Conservation (phyloP, 176 grass and related monocot species). For the Musa troglodytarum region DNA sequence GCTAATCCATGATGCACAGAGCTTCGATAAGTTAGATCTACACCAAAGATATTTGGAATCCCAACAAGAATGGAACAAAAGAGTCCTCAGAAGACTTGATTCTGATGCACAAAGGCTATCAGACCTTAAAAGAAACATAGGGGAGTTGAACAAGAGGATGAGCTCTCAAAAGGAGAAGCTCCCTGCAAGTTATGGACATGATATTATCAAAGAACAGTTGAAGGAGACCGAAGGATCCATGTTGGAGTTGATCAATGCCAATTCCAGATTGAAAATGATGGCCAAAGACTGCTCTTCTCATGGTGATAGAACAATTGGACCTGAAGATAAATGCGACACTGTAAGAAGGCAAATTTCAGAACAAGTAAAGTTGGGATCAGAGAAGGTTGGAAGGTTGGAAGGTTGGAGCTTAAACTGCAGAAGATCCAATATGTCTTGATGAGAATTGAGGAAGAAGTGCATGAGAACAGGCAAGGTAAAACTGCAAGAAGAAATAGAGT, state of each 20-base stretch:
- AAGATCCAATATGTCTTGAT: constrained; percentile 73
- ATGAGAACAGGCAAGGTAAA: constrained; percentile 42
- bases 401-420: constrained; percentile 72
- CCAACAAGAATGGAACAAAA: constrained; percentile 40
- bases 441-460: constrained; percentile 62
- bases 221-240: constrained; percentile 50
- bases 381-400: constrained; percentile 75
- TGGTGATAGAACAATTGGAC: constrained; percentile 34
- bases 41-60: constrained; percentile 23
- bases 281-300: constrained; percentile 38
- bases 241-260: constrained; percentile 57
- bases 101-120: constrained; percentile 54
- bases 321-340: constrained; percentile 32
- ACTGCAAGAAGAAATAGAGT: constrained; percentile 49
- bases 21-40: constrained; percentile 16
- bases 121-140: constrained; percentile 44
- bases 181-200: constrained; percentile 34
- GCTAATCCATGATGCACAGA: not conserved
- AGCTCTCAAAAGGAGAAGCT: constrained; percentile 45
- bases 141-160: constrained; percentile 58
- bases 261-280: constrained; percentile 53
- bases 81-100: constrained; percentile 48
- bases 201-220: constrained; percentile 45
- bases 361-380: constrained; percentile 49
- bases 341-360: constrained; percentile 60